Evolutionary conservation across 2,329 filamentous ascomycete genomes (phyloP), one percentile per base, ranked within the genome.

Genomic region (Lachnellula cervina): DNA sequence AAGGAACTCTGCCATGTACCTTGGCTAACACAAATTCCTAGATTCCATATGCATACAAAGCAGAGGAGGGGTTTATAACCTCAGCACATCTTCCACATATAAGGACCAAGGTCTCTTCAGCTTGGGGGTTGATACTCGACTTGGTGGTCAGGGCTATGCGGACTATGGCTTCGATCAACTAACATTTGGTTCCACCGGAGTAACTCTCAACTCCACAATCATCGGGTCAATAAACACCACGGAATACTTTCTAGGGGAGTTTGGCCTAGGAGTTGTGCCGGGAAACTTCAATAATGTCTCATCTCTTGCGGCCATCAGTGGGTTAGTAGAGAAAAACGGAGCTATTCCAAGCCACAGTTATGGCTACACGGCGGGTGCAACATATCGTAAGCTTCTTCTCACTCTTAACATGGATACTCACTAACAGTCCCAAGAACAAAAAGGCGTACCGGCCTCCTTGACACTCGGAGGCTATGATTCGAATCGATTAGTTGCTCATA

Each of bases 341-440:
- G 74, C 72, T 55, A 87, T 90, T 48, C 84, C 87, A 1, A 90
- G 87, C 68, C 77, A 89, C 59, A 88, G 85, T 43, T 90, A 88
- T 67, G 87, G 85, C 51, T 91, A 86, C 68, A 90, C 88, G 3
- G 87, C 87, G 42, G 88, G 88, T 16, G 86, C 86, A n/a, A 79
- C 80, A 59, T 90, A 90, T 66, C 78, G 84, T 85, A 73, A 69
- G 80, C 71, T 23, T 42, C 25, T 23, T 44, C 47, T 19, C 13
- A 16, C 19, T 55, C 16, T n/a, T 28, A 14, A 37, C 17, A 17
- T 4, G 17, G 19, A 7, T 21, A 35, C n/a, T 45, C 58, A 52
- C 59, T 72, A 54, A 72, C 73, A 54, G 57, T 35, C 53, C 44
- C 55, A 55, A 67, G 66, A 76, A 69, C 67, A 66, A 66, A 73